Evolutionary conservation across 2,329 filamentous ascomycete genomes (phyloP).

Genomic region (Paecilomyces variotii): DNA sequence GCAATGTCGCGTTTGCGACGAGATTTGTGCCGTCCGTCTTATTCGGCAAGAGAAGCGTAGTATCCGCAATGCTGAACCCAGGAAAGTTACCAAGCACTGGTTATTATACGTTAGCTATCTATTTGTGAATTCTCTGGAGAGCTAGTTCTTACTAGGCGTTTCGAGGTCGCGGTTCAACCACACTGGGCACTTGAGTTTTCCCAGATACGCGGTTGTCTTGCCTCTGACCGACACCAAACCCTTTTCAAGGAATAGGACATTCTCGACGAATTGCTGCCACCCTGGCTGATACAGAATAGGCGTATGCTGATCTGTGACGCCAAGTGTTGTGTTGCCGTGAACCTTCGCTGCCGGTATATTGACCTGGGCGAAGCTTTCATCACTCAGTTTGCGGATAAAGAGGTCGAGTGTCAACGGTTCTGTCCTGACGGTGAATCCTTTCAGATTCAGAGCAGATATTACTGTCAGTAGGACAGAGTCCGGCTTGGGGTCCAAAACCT

Average conservation of each 20-base stretch:
- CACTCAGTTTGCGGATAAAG: slow-evolving; percentile 22
- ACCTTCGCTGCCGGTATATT: slow-evolving; percentile 16
- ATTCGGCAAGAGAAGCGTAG: slow-evolving; percentile 37
- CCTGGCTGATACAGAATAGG: slow-evolving; percentile 16
- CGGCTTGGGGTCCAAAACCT: slow-evolving; percentile 25
- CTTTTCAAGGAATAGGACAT: slow-evolving; percentile 20
- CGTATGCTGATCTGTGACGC: slow-evolving; percentile 13
- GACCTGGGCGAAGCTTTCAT: slow-evolving; percentile 21
- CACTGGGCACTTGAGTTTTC: slow-evolving; percentile 25
- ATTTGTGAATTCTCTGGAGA: not conserved
- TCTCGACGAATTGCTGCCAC: slow-evolving; percentile 24
- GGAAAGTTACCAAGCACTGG: slow-evolving; percentile 46
- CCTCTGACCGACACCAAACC: slow-evolving; percentile 20
- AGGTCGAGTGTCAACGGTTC: slow-evolving; percentile 26
- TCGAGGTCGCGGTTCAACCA: slow-evolving; percentile 25
- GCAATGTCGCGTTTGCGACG: slow-evolving; percentile 45
- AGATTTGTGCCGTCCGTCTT: slow-evolving; percentile 45
- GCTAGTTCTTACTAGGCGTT: slow-evolving; percentile 22
- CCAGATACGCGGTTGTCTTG: slow-evolving; percentile 22
- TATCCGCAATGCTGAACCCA: slow-evolving; percentile 41
- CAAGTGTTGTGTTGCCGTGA: slow-evolving; percentile 27
- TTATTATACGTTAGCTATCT: slow-evolving; percentile 2
- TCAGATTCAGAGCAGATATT: slow-evolving; percentile 25
- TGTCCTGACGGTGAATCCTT: slow-evolving; percentile 29
- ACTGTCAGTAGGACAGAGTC: slow-evolving; percentile 26